Conservation (phyloP, 176 grass and related monocot species). For the Bonia amplexicaulis region DNA sequence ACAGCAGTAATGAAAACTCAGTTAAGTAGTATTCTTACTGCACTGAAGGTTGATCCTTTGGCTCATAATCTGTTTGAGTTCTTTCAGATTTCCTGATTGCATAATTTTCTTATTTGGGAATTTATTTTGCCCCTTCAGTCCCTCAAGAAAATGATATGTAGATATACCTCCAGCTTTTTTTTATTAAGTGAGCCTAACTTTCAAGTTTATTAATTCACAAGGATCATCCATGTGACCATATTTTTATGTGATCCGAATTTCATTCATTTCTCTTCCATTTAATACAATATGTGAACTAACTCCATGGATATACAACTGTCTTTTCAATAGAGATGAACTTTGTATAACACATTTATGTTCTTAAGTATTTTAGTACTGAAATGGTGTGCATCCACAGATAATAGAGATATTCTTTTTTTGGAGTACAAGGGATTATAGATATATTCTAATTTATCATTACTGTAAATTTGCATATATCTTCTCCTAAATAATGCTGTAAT, state of each 20-base stretch:
- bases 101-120: background rate
- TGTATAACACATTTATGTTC: background rate
- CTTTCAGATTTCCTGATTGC: background rate
- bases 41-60: background rate
- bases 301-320: background rate
- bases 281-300: background rate
- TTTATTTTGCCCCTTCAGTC: background rate
- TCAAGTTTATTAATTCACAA: background rate
- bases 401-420: background rate
- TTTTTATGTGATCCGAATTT: background rate
- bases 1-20: background rate
- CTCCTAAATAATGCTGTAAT: conserved; percentile 6
- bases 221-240: background rate
- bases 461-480: background rate
- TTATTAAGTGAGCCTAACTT: background rate
- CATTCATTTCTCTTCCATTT: background rate
- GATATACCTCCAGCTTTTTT: background rate
- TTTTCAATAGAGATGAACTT: background rate
- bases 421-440: background rate
- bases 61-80: background rate
- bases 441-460: background rate
- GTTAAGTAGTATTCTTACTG: background rate
- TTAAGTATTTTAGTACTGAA: background rate
- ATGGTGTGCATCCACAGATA: background rate
- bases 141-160: background rate